Evolutionary conservation across 2,329 filamentous ascomycete species (phyloP), one percentile per base, ranked within the genome.

Genomic region (Pleomassaria siparia): DNA sequence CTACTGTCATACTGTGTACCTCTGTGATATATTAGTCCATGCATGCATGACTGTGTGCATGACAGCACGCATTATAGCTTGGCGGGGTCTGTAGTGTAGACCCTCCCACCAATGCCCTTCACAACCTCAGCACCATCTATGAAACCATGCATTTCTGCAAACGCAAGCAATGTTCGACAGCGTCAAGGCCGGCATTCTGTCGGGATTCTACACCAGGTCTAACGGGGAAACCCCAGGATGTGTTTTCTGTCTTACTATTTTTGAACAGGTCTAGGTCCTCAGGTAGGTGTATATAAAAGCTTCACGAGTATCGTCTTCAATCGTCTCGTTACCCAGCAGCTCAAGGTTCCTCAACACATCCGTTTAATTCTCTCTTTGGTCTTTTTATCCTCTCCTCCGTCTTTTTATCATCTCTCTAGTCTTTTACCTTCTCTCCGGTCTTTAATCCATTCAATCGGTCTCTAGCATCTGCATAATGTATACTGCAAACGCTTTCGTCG

Each of bases 381-480:
- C 46, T 41, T 49, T 49, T 45, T 36, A 37, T 22, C 40, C 26
- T 54, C 60, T 48, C n/a, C n/a, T n/a, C n/a, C n/a, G n/a, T n/a
- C n/a, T n/a, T 22, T 37, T 37, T 5, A 16, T 35, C 15, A n/a
- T 18, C 20, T 13, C 35, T 42, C 48, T 29, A 46, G 21, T 46
- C 46, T 41, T 49, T 49, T 45, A n/a, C n/a, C n/a, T 36, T 40
- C 18, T 39, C 26, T 54, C 60, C 48, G 35, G 45, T 56, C 25
- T 8, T 28, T 28, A 7, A 28, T 28, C 25, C 46, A 25, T 47
- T 29, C 47, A 30, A 54, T 56, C 40, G 21, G 36, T 43, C 22
- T 35, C 41, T 43, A 32, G n/a, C 28, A 20, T 44, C 40, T 40
- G 42, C 40, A 63, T 66, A 69, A 69, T 69, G 65, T 63, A 69